These are phyloP conservation scores for Lactarius quietus DNA, from an alignment of 768 basidiomycete species.

Conservation along the genomic window DNA sequence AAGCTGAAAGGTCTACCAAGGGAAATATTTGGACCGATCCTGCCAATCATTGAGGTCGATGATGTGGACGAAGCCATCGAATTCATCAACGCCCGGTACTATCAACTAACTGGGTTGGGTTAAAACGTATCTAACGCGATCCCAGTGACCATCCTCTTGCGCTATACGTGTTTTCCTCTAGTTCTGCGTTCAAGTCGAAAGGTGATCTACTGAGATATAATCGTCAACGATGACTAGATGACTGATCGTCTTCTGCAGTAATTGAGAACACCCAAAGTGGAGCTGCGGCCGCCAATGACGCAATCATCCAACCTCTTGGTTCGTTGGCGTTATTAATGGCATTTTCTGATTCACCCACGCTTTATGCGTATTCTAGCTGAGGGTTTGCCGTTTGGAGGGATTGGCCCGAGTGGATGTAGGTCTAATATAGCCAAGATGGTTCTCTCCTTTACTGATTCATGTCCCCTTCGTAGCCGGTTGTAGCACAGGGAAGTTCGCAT, in stretches of 20 bases:
- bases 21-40: constrained; percentile 81
- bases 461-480: constrained; percentile 48
- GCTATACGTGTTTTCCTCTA: constrained; percentile 72
- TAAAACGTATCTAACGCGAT: neutral
- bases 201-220: constrained; percentile 37
- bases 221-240: too few species aligned
- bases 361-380: constrained; percentile 38
- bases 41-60: constrained; percentile 73
- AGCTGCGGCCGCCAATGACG: constrained; percentile 65
- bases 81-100: constrained; percentile 56
- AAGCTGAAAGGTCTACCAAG: constrained; percentile 36
- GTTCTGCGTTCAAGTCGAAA: constrained; percentile 55
- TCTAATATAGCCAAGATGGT: constrained; percentile 5
- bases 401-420: constrained; percentile 70
- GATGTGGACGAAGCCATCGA: constrained; percentile 66
- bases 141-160: constrained; percentile 68
- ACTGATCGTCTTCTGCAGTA: constrained; percentile 40
- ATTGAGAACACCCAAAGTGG: constrained; percentile 71
- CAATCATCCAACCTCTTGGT: constrained; percentile 58
- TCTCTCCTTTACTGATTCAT: constrained; percentile 6
- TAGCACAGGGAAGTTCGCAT: constrained; percentile 69
- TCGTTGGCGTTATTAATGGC: constrained; percentile 25
- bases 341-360: neutral
- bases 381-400: constrained; percentile 71
- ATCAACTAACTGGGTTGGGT: neutral